These are phyloP conservation scores for Podila horticola DNA, from an alignment of 192 early-diverging fungal species.

Conservation along the genomic window DNA sequence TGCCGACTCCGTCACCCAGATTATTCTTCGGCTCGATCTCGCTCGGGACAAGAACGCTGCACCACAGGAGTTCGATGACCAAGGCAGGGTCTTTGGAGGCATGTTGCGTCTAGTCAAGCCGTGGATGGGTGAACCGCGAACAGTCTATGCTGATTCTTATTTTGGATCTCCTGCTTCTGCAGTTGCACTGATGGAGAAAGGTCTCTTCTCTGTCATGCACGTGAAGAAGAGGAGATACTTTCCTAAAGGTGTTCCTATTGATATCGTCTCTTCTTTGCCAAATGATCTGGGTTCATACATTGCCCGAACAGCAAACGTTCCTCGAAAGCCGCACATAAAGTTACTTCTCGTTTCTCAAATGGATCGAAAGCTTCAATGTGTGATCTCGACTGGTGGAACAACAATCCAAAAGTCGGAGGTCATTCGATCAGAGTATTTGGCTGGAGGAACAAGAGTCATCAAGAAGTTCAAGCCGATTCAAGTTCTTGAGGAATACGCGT, in stretches of 20 bases:
- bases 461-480: background rate
- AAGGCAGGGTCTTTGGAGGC: background rate
- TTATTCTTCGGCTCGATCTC: slow-evolving; percentile 1
- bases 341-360: slow-evolving; percentile 4
- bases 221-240: slow-evolving; percentile 12
- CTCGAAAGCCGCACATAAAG: background rate
- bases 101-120: slow-evolving; percentile 3
- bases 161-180: slow-evolving; percentile 16
- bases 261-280: slow-evolving; percentile 8
- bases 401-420: background rate
- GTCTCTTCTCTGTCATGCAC: slow-evolving; percentile 14
- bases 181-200: slow-evolving; percentile 8
- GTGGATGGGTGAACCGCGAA: background rate
- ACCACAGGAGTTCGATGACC: background rate
- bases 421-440: background rate
- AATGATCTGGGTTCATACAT: background rate
- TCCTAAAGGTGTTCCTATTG: background rate
- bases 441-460: background rate
- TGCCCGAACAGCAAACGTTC: background rate
- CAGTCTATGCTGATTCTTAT: slow-evolving; percentile 8
- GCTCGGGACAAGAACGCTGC: background rate
- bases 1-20: background rate
- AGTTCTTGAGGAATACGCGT: slow-evolving; percentile 6
- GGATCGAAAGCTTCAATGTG: slow-evolving; percentile 11
- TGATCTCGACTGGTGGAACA: slow-evolving; percentile 7